These are phyloP conservation scores for Verticillium tricorpus DNA, from an alignment of 2,329 filamentous ascomycete species.

Conservation along the genomic window DNA sequence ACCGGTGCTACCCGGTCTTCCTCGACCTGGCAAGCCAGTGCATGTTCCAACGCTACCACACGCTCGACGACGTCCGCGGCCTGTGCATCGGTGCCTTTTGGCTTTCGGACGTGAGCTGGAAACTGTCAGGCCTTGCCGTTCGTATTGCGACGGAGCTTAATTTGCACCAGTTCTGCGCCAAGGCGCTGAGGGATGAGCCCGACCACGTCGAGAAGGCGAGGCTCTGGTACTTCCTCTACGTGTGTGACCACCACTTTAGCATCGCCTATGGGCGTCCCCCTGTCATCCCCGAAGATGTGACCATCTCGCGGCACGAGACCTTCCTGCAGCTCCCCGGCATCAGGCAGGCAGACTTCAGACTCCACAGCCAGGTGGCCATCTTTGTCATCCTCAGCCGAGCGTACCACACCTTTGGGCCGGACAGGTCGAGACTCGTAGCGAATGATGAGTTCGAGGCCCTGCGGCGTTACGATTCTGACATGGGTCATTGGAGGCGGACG, in stretches of 20 bases:
- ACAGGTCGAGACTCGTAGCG: constrained; percentile 5
- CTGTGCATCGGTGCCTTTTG: constrained; percentile 60
- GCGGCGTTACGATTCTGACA: constrained; percentile 8
- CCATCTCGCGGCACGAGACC: constrained; percentile 17
- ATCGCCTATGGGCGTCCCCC: constrained; percentile 25
- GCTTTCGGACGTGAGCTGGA: constrained; percentile 59
- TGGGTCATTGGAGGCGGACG: constrained; percentile 4
- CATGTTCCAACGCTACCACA: constrained; percentile 54
- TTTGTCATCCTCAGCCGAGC: constrained; percentile 9
- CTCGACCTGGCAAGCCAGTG: constrained; percentile 50
- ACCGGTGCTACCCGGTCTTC: constrained; percentile 50
- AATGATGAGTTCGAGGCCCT: constrained; percentile 9
- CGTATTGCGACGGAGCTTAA: constrained; percentile 52
- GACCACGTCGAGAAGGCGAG: constrained; percentile 50
- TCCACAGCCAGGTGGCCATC: constrained; percentile 15
- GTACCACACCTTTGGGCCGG: constrained; percentile 8
- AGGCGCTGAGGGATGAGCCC: constrained; percentile 37
- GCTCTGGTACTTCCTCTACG: constrained; percentile 48
- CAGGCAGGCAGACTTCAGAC: constrained; percentile 13
- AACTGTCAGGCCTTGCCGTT: constrained; percentile 53
- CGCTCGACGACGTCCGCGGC: constrained; percentile 53
- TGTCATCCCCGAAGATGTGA: constrained; percentile 18
- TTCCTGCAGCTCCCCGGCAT: constrained; percentile 21
- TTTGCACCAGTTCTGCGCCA: constrained; percentile 47
- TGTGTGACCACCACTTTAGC: constrained; percentile 26